Evolutionary conservation across 108 stramenopile species (phyloP).

Genomic region (Mediolabrus comicus): DNA sequence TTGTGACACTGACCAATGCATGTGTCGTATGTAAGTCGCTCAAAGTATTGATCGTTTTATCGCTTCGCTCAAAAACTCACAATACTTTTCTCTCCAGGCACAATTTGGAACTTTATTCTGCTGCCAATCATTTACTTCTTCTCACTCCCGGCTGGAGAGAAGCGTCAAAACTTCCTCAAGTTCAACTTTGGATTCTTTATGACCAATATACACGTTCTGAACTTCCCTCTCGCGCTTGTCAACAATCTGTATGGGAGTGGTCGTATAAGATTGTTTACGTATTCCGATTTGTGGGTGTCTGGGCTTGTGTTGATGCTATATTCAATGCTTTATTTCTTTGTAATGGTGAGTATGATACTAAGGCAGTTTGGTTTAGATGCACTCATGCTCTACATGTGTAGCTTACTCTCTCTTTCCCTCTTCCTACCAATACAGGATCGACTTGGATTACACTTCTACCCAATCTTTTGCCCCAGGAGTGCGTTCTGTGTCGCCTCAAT

Average conservation of each 20-base stretch:
- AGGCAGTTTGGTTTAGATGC: no score
- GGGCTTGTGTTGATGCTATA: conserved; percentile 50
- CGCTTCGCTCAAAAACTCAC: no score
- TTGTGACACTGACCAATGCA: conserved; percentile 43
- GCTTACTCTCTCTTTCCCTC: no score
- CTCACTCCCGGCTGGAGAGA: conserved; percentile 41
- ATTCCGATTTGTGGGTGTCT: conserved; percentile 60
- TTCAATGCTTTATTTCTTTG: conserved; percentile 56
- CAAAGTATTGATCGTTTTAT: no score
- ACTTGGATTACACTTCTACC: conserved; percentile 80
- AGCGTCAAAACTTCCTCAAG: conserved; percentile 52
- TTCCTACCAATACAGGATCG: no score
- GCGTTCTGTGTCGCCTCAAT: conserved; percentile 39
- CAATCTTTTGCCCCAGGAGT: conserved; percentile 71
- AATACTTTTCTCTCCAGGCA: no score
- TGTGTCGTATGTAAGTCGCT: conserved; percentile 44
- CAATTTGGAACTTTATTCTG: conserved; percentile 82
- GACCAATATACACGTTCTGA: conserved; percentile 72
- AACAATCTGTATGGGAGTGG: conserved; percentile 49
- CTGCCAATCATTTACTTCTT: conserved; percentile 66
- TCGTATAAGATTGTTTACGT: conserved; percentile 42
- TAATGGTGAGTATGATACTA: no score
- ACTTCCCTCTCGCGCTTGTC: conserved; percentile 56
- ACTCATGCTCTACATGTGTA: no score
- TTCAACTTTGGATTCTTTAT: conserved; percentile 65